phyloP scores from a whole-genome alignment of 441 rosid genomes.

The Pelargonium myrrhifolium region DNA sequence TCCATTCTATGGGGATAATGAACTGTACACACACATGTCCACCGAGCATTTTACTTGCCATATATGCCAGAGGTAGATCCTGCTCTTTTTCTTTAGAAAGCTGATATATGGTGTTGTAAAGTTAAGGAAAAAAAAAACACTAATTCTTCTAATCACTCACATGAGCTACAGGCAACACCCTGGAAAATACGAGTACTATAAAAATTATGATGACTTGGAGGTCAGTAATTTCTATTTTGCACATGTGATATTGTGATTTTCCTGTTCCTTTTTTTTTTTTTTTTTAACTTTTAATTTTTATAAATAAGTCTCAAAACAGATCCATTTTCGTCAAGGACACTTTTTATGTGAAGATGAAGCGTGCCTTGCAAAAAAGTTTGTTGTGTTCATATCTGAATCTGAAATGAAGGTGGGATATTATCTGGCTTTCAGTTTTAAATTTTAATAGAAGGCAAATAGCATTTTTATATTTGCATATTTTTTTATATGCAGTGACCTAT shows the following conservation, averaged over 20 bases:
- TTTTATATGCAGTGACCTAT: not conserved
- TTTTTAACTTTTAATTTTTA: not conserved
- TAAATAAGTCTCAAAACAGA: slow-evolving; percentile 15
- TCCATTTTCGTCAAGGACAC: slow-evolving; percentile 33
- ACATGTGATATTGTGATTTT: not conserved
- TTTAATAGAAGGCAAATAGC: not conserved
- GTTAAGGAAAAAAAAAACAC: not conserved
- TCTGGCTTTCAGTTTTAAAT: too few relatives aligned
- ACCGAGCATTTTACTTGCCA: slow-evolving; percentile 37
- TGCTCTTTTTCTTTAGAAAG: not conserved
- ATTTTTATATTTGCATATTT: not conserved
- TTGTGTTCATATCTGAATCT: slow-evolving; percentile 28
- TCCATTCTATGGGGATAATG: slow-evolving; percentile 39
- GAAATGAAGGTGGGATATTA: slow-evolving; percentile 33
- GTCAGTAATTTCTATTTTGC: slow-evolving; percentile 16
- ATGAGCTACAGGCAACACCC: slow-evolving; percentile 27
- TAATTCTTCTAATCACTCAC: not conserved
- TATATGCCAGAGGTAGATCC: slow-evolving; percentile 32
- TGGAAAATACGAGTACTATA: slow-evolving; percentile 31
- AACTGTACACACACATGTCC: slow-evolving; percentile 36
- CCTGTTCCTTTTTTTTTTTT: not conserved
- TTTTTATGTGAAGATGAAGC: slow-evolving; percentile 35
- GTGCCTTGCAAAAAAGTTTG: slow-evolving; percentile 31
- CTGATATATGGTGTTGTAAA: not conserved
- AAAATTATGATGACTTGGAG: slow-evolving; percentile 33